These are phyloP conservation scores for Sclerotinia subarctica DNA, from an alignment of 2,329 filamentous ascomycete genomes.

Conservation along the genomic window DNA sequence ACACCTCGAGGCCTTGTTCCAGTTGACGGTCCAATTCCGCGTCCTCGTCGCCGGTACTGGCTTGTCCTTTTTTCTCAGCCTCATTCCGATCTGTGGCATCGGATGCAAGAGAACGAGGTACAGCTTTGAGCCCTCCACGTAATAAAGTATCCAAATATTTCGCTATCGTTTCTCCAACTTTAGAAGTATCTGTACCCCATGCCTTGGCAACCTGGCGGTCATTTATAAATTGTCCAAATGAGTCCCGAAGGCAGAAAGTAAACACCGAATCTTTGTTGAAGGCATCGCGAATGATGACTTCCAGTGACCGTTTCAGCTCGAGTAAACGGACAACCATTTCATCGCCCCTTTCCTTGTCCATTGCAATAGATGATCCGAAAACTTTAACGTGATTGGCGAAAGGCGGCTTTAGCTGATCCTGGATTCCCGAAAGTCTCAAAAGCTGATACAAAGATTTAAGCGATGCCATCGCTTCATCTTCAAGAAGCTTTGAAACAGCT, in stretches of 20 bases:
- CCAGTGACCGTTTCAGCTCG: slow-evolving; percentile 74
- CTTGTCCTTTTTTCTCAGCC: slow-evolving; percentile 60
- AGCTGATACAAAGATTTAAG: slow-evolving; percentile 76
- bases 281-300: slow-evolving; percentile 70
- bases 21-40: slow-evolving; percentile 87
- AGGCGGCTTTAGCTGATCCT: slow-evolving; percentile 64
- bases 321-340: slow-evolving; percentile 85
- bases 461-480: slow-evolving; percentile 64
- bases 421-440: slow-evolving; percentile 67
- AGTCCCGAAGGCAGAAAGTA: slow-evolving; percentile 73
- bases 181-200: slow-evolving; percentile 81
- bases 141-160: slow-evolving; percentile 92
- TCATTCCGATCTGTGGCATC: slow-evolving; percentile 56
- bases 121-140: slow-evolving; percentile 79
- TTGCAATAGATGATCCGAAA: slow-evolving; percentile 73
- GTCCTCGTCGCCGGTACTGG: slow-evolving; percentile 79
- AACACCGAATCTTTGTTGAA: slow-evolving; percentile 78
- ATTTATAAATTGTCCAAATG: slow-evolving; percentile 91
- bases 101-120: slow-evolving; percentile 66
- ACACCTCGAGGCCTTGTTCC: slow-evolving; percentile 88
- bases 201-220: slow-evolving; percentile 68
- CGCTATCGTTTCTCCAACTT: slow-evolving; percentile 97
- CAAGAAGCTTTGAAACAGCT: slow-evolving; percentile 70
- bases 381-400: slow-evolving; percentile 78
- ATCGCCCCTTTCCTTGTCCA: slow-evolving; percentile 72